Evolutionary conservation across 371 early-diverging fungal genomes (phyloP).

Genomic region (Mortierella sp.): DNA sequence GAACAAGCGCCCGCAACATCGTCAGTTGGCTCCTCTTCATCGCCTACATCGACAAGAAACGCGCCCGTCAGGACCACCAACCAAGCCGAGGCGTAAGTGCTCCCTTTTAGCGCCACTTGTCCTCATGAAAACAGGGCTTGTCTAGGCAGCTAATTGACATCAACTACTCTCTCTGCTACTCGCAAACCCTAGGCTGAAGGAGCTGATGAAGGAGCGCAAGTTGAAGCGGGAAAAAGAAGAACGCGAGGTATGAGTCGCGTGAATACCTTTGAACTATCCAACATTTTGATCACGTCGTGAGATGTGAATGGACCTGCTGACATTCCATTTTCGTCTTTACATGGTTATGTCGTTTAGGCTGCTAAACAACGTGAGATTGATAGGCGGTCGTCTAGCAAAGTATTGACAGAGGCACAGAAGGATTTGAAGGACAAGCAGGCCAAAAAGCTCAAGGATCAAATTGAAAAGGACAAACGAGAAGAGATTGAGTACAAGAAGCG

Average conservation of each 20-base stretch:
- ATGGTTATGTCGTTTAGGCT: constrained; percentile 16
- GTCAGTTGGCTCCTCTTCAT: neutral
- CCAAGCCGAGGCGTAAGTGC: constrained; percentile 33
- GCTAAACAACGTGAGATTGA: constrained; percentile 45
- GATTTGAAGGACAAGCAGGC: constrained; percentile 47
- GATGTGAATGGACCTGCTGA: neutral
- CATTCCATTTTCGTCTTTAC: neutral
- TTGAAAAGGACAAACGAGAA: constrained; percentile 54
- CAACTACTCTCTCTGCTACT: neutral
- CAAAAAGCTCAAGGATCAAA: constrained; percentile 49
- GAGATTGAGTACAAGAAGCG: constrained; percentile 48
- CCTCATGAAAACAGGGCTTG: too few species aligned
- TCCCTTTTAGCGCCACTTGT: neutral
- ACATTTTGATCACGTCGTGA: neutral
- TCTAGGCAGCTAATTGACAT: neutral
- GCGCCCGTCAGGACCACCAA: neutral
- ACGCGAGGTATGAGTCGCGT: constrained; percentile 22
- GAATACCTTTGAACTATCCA: neutral
- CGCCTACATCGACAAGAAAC: neutral
- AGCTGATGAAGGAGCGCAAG: constrained; percentile 51
- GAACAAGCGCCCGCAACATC: neutral
- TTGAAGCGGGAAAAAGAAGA: constrained; percentile 54
- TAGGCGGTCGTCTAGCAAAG: constrained; percentile 44
- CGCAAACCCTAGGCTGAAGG: constrained; percentile 34
- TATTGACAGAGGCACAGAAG: constrained; percentile 38